Base-by-base conservation (phyloP, 2,329 filamentous ascomycete genomes). In the Fusarium buxicola region DNA sequence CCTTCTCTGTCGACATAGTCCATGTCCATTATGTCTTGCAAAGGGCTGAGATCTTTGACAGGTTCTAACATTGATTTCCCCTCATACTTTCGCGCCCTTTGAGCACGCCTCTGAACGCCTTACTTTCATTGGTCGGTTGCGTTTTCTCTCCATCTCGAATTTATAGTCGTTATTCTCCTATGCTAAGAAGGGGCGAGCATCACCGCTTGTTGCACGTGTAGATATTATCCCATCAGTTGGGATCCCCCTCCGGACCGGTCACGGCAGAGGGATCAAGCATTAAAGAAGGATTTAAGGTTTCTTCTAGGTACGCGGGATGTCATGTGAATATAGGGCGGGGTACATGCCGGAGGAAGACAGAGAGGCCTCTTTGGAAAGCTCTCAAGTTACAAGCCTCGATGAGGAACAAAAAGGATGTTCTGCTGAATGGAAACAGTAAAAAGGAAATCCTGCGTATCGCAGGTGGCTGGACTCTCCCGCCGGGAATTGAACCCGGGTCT, bases 401-500 rank as follows among this genome's bases (percentile, higher is more conserved):
- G n/a, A 18, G n/a, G 13, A n/a, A 10, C 7, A 28, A 30, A 41
- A 41, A 16, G 25, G 16, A 41, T 15, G 6, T n/a, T n/a, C n/a
- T n/a, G n/a, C n/a, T n/a, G n/a, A n/a, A n/a, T n/a, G 7, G 21
- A 49, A 34, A 21, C 9, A 11, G 11, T 9, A 53, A 63, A 63
- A 49, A 30, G 7, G 0, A 21, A 31, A 10, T 39, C 18, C 49
- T 50, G 55, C 15, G 55, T 59, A 43, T 55, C 55, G 12, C 55
- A 61, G 44, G 39, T 55, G 58, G 58, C 58, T 60, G 56, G 56
- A 57, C 51, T 60, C 58, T 60, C 57, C 53, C 57, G 57, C 57
- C 57, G 57, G 57, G 57, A 60, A 59, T 57, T 60, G 53, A 60
- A 53, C 57, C 57, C 57, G 57, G 57, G 57, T 60, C 57, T 60